A percentile compares a stretch with the other conserved stretches of the same genome.
phyloP scores from a whole-genome alignment of 768 basidiomycete species.

The Paxillus involutus region DNA sequence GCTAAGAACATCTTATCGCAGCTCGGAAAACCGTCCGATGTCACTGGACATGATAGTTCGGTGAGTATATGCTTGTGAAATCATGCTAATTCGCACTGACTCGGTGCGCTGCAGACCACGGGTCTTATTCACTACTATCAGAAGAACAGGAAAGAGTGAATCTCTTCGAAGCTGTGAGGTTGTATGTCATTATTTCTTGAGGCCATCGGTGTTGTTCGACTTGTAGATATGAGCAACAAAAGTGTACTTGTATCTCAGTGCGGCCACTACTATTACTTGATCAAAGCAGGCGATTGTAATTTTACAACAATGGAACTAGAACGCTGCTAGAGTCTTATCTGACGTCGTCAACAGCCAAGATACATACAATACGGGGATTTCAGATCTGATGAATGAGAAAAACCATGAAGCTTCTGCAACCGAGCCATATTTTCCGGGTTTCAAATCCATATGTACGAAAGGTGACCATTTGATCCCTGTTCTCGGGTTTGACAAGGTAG shows the following conservation, averaged over 20 bases:
- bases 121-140: slow-evolving; percentile 98
- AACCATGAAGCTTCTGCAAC: no score
- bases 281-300: slow-evolving; percentile 1
- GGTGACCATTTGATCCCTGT: no score
- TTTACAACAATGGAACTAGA: neutral
- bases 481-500: no score
- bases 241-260: slow-evolving; percentile 4
- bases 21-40: slow-evolving; percentile 75
- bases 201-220: slow-evolving; percentile 27
- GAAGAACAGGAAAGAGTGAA: slow-evolving; percentile 76
- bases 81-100: slow-evolving; percentile 3
- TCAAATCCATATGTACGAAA: no score
- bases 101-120: slow-evolving; percentile 61
- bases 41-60: slow-evolving; percentile 88
- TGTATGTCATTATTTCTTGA: slow-evolving; percentile 9
- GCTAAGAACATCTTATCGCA: slow-evolving; percentile 95
- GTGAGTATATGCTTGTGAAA: slow-evolving; percentile 26
- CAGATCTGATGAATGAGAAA: no score
- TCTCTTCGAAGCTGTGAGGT: slow-evolving; percentile 22
- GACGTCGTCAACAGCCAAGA: no score
- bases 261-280: neutral
- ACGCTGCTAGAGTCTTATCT: no score
- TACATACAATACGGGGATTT: no score
- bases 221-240: neutral
- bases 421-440: no score